Base-by-base conservation (phyloP, 805 yeast genomes). In the Kodamaea jinghongensis region DNA sequence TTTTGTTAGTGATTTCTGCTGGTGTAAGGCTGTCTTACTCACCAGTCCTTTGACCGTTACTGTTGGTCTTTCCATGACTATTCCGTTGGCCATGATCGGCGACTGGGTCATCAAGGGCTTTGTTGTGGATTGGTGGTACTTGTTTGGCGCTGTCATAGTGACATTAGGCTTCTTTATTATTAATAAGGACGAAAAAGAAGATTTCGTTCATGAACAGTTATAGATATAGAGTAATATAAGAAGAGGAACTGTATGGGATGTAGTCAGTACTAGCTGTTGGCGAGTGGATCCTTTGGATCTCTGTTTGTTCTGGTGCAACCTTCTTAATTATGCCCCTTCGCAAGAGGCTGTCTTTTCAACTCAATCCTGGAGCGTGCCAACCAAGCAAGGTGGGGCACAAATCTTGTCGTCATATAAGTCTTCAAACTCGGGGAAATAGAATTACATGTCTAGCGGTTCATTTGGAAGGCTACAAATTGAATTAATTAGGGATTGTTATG, bases 31-130 rank as follows among this genome's bases (percentile, higher is more conserved):
- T 0, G 93, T 90, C 78, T 72, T 93, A 23, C 67, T 93, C 54
- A 93, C 99, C 1, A 83, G 93, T 31, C 99, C 99, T 2, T 69
- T 93, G 48, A 90, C 96, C 0, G 98, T 91, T 2, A 93, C 99
- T 0, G 95, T 93, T 8, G 99, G 99, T 0, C 70, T 93, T 22
- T 83, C 96, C 14, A 78, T 90, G 44, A 91, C 98, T 0, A 93
- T 93, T 13, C 99, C 99, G 2, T 74, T 93, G 37, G 96, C 97
- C 0, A 86, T 93, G 86, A 60, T 88, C 23, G 96, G 96, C 22
- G 99, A 93, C 58, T 72, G 88, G 59, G 41, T 88, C 4, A 67
- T 89, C 48, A 83, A 86, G 55, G 78, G 76, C 25, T 79, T 83
- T 47, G 58, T 66, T 26, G 74, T 86, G 51, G 74, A 86, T 12